Evolutionary conservation across 192 early-diverging fungal species (phyloP), one percentile per base, ranked within the genome.

Genomic region (Mortierella hygrophila): DNA sequence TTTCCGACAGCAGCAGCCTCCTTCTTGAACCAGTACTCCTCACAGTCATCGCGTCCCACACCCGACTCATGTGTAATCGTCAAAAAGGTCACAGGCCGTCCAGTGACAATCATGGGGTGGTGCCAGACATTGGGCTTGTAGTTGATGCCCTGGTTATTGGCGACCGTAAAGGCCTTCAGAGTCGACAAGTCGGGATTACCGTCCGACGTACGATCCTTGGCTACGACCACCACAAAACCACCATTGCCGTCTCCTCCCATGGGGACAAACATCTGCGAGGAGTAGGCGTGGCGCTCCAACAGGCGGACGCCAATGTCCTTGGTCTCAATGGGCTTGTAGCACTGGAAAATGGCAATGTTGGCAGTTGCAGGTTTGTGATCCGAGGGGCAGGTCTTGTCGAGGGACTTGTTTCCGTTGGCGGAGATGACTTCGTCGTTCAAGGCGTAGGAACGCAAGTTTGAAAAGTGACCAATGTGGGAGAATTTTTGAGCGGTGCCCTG

Each of bases 111-210:
- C 96, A 98, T 97, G 23, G 97, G 97, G 87, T 96, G 96, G 83
- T 98, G 97, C 97, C 97, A 98, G 65, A 94, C 91, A 81, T 95
- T 95, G 20, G 93, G 90, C 72, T 90, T 88, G 86, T 98, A 98
- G 88, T 93, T 97, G 78, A 98, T 92, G 3, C 95, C 97, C 89
- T 97, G 96, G 13, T 89, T 92, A 23, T 89, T 90, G 75, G 80
- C 88, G 23, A 92, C 95, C 37, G 95, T 88, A 84, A 97, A 97
- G 3, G 95, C 95, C 32, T 91, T 92, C 26, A 98, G 76, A 2
- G 96, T 95, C 63, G 75, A 83, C 82, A 94, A 75, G 83, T 97
- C 94, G 42, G 97, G 97, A 60, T 78, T 91, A 69, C 95, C 94
- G 46, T 93, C 93, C 74, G 60, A 49, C 15, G 47, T 35, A 6